Conservation (phyloP, 441 rosid genomes). For the Theobroma grandiflorum region DNA sequence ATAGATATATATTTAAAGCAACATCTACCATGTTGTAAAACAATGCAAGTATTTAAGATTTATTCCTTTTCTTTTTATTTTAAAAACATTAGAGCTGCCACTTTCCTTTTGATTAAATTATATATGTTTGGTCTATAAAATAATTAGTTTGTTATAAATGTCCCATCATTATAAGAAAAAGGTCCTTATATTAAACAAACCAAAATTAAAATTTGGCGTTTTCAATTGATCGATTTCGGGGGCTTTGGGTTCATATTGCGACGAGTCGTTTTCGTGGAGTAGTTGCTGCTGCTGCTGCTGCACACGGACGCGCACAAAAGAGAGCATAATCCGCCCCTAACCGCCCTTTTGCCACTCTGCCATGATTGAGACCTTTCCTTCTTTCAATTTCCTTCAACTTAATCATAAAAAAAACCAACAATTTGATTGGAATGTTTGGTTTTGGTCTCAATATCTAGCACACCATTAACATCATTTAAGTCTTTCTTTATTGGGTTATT, state of each 20-base stretch:
- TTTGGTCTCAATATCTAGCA: background rate
- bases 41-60: too few relatives aligned
- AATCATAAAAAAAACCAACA: background rate
- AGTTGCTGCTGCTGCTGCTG: background rate
- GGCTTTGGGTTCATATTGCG: background rate
- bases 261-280: constrained; percentile 9
- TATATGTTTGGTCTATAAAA: background rate
- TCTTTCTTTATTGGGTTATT: background rate
- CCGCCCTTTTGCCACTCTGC: constrained; percentile 16
- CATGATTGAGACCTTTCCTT: constrained; percentile 17
- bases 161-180: background rate
- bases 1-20: too few relatives aligned
- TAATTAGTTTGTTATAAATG: background rate
- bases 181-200: background rate
- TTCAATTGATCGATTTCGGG: background rate
- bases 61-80: too few relatives aligned
- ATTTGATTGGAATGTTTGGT: background rate
- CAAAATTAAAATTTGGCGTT: background rate
- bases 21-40: too few relatives aligned
- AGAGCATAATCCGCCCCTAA: background rate
- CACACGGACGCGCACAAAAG: background rate
- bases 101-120: too few relatives aligned
- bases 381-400: background rate
- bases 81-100: too few relatives aligned
- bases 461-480: background rate